A percentile compares a stretch with the other conserved stretches of the same genome.
Conservation (phyloP, 73 alveolate genomes). For the Paramecium octaurelia region DNA sequence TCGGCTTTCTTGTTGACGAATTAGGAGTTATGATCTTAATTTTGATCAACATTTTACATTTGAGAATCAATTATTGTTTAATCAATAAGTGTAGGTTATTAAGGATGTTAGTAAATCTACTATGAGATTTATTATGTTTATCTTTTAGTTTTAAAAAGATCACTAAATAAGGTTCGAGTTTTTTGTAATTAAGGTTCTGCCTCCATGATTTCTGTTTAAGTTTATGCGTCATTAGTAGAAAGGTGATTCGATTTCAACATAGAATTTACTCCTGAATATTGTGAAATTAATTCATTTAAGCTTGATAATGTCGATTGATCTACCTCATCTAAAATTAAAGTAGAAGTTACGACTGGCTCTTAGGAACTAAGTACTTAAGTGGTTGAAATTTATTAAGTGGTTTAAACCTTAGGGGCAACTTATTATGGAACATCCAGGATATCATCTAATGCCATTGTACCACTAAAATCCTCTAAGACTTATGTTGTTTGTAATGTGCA, state of each 20-base stretch:
- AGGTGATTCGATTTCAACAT: background rate
- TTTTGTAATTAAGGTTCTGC: background rate
- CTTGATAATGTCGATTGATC: background rate
- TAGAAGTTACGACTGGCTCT: background rate
- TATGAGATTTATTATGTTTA: background rate
- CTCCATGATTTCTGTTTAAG: background rate
- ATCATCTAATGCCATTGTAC: conserved; percentile 28
- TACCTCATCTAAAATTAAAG: background rate
- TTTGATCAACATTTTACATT: background rate
- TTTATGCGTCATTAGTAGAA: background rate
- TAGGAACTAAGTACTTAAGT: background rate
- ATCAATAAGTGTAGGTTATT: background rate
- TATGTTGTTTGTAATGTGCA: background rate
- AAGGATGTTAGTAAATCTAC: background rate
- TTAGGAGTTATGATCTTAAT: background rate
- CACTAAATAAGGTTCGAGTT: background rate
- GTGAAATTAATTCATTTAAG: background rate
- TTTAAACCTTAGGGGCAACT: background rate
- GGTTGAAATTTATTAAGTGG: background rate
- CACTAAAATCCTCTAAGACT: background rate
- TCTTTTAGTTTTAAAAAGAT: background rate
- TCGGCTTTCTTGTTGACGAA: background rate
- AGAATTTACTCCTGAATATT: background rate
- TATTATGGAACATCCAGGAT: background rate
- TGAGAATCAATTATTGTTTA: background rate